These are phyloP conservation scores for Chaetoceros muelleri DNA, from an alignment of 108 stramenopile genomes.

Conservation along the genomic window DNA sequence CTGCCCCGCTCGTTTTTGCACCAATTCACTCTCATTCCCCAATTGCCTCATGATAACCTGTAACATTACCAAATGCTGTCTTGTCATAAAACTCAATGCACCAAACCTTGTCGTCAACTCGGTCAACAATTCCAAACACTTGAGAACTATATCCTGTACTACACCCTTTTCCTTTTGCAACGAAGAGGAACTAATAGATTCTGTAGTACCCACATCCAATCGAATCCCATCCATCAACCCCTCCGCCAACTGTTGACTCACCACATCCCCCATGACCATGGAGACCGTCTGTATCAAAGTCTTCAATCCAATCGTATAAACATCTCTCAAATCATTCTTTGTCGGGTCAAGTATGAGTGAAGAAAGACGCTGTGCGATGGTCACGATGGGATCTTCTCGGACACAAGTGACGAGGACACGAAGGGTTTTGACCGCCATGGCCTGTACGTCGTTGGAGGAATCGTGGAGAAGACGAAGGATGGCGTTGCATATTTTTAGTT, in stretches of 20 bases:
- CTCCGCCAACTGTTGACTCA: constrained; percentile 55
- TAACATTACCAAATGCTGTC: constrained; percentile 76
- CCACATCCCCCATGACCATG: constrained; percentile 63
- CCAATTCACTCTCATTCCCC: constrained; percentile 17
- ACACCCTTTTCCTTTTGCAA: constrained; percentile 6
- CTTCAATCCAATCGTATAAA: constrained; percentile 96
- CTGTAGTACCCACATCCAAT: constrained; percentile 4
- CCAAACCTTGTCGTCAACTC: constrained; percentile 90
- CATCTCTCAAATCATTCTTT: constrained; percentile 91
- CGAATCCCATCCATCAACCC: constrained; percentile 79
- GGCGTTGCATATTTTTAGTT: constrained; percentile 84
- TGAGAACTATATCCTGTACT: constrained; percentile 57
- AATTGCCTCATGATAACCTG: constrained; percentile 49
- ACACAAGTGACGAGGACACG: constrained; percentile 88
- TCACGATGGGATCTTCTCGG: constrained; percentile 84
- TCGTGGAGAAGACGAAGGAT: constrained; percentile 88
- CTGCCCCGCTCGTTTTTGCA: constrained; percentile 89
- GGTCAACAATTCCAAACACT: constrained; percentile 83
- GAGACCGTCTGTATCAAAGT: constrained; percentile 92
- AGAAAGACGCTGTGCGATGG: constrained; percentile 85
- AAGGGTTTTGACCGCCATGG: constrained; percentile 95
- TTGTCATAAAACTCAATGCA: constrained; percentile 30
- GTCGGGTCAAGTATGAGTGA: constrained; percentile 83
- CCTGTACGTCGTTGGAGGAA: constrained; percentile 92
- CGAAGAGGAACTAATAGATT: constrained; percentile 1